Evolutionary conservation across 2,329 filamentous ascomycete genomes (phyloP).

Genomic region (Camillea tinctor): DNA sequence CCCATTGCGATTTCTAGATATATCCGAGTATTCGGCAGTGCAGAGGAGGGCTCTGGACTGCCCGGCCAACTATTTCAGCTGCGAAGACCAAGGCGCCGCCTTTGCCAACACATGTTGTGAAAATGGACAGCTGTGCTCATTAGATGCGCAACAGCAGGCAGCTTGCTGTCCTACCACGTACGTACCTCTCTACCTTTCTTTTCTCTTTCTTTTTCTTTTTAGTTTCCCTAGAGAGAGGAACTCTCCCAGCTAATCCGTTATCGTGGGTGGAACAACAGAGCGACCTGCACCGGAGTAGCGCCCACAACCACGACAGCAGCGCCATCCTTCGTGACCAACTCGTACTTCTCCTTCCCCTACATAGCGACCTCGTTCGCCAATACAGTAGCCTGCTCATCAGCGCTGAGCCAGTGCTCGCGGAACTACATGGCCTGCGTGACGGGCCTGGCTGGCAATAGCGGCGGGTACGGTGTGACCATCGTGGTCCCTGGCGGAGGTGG

Average conservation of each 20-base stretch:
- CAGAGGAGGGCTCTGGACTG: constrained; percentile 37
- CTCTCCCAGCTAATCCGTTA: neutral
- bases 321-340: constrained; percentile 54
- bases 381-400: constrained; percentile 50
- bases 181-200: constrained; percentile 22
- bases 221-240: neutral
- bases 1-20: constrained; percentile 23
- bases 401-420: constrained; percentile 48
- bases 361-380: constrained; percentile 53
- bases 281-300: constrained; percentile 57
- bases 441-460: constrained; percentile 42
- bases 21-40: constrained; percentile 25
- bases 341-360: constrained; percentile 60
- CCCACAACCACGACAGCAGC: constrained; percentile 36
- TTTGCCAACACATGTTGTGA: constrained; percentile 53
- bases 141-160: constrained; percentile 48
- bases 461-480: constrained; percentile 53
- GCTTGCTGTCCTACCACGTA: constrained; percentile 56
- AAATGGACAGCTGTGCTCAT: constrained; percentile 48
- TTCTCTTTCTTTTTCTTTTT: neutral
- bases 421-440: constrained; percentile 56
- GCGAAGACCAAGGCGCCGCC: constrained; percentile 44
- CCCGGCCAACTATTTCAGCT: constrained; percentile 50
- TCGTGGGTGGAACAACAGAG: constrained; percentile 34
- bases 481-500: constrained; percentile 53